Evolutionary conservation across 1,284 basidiomycete genomes (phyloP), one percentile per base, ranked within the genome.

Genomic region (Fistulinella staudtii): DNA sequence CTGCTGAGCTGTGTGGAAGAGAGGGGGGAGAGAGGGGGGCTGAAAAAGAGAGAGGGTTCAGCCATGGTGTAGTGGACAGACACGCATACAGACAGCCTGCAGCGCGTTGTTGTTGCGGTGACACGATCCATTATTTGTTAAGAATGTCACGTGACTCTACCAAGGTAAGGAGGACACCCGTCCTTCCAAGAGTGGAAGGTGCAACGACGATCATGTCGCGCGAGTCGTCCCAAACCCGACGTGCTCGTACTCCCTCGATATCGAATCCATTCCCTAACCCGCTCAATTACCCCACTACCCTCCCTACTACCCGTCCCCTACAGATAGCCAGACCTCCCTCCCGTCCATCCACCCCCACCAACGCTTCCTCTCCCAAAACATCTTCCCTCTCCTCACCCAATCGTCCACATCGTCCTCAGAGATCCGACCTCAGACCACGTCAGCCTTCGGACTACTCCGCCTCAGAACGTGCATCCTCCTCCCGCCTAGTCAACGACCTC

Each of bases 361-460:
- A 67, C 57, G 48, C 55, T 21, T 60, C 58, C 38, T 65, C 67
- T 25, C 66, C 71, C 27, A 64, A 61, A 49, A 53, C 61, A 25
- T 41, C 63, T 39, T 54, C 66, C 34, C 69, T 68, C 43, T 59
- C 69, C 27, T 63, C 68, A n/a, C 63, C 71, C 7, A 61, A 63
- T 47, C 74, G 74, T 21, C 77, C 79, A 21, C 68, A 74, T 43
- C 73, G 78, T 40, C 78, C 79, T 18, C 76, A 78, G 57, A 67
- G 78, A 55, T 80, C 78, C 13, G 78, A 79, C 46, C 60, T 76
- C 18, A 70, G 77, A 56, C 67, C 60, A 45, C 69, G 75, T 41
- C 63, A 63, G 28, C 41, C 50, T 46, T 69, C 72, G 21, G 77
- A 77, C 37, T 63, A 72, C 46, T 67, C 69, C 36, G 61, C 56